phyloP scores from a whole-genome alignment of 805 yeast genomes.

The Komagataella mondaviorum region DNA sequence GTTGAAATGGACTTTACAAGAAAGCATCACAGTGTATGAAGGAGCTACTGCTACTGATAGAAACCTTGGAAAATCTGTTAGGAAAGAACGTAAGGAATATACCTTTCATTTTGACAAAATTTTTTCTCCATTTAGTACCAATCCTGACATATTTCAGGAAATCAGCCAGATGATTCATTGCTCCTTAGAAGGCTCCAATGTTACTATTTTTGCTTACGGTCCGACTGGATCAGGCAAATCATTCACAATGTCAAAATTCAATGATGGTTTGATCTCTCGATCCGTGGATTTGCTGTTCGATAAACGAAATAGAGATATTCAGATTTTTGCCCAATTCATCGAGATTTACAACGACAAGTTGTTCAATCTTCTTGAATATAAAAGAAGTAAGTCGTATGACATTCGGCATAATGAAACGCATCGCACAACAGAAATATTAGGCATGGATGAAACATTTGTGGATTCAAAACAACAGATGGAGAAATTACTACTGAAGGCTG shows the following conservation, averaged over 20 bases:
- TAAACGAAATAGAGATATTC: constrained; percentile 9
- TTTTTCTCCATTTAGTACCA: constrained; percentile 40
- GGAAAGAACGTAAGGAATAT: constrained; percentile 11
- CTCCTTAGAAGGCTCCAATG: constrained; percentile 80
- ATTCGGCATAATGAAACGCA: constrained; percentile 52
- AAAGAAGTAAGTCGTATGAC: constrained; percentile 27
- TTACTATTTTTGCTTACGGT: constrained; percentile 92
- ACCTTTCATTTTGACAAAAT: constrained; percentile 68
- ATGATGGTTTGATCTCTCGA: constrained; percentile 71
- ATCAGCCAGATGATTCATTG: constrained; percentile 76
- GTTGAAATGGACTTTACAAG: constrained; percentile 3
- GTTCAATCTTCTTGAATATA: constrained; percentile 42
- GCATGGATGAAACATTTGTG: constrained; percentile 36
- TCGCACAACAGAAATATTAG: constrained; percentile 47
- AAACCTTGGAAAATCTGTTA: background rate
- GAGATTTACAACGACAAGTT: constrained; percentile 85
- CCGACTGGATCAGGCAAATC: constrained; percentile 97
- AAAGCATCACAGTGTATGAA: constrained; percentile 15
- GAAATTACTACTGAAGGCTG: constrained; percentile 37
- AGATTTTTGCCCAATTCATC: constrained; percentile 75
- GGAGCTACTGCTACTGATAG: constrained; percentile 2
- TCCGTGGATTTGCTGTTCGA: constrained; percentile 29
- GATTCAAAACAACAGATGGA: constrained; percentile 32
- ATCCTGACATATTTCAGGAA: constrained; percentile 65
- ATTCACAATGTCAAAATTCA: constrained; percentile 63